These are phyloP conservation scores for Henckelia pumila DNA, from an alignment of 257 asterid genomes.

Conservation along the genomic window DNA sequence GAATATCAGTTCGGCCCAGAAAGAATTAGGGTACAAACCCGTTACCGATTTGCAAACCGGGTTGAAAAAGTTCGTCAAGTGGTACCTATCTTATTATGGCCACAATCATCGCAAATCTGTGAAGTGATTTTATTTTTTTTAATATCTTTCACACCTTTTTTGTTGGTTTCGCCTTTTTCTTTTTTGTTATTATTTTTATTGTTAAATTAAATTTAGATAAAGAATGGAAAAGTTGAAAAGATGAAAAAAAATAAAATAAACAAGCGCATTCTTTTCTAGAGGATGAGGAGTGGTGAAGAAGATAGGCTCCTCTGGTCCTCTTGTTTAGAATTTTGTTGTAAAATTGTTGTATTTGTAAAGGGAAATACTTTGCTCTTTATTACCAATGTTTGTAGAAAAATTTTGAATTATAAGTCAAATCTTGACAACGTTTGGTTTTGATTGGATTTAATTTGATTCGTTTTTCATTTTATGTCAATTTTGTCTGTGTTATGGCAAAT, in stretches of 20 bases:
- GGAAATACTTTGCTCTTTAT: no score
- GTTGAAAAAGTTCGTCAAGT: conserved; percentile 49
- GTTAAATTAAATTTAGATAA: neutral
- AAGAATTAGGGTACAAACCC: conserved; percentile 47
- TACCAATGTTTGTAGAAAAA: no score
- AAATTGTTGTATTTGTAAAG: neutral
- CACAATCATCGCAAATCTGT: conserved; percentile 36
- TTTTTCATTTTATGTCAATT: no score
- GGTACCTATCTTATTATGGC: conserved; percentile 52
- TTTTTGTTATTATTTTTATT: no score
- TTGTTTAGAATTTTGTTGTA: conserved; percentile 7
- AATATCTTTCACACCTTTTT: conserved; percentile 2
- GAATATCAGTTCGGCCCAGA: conserved; percentile 40
- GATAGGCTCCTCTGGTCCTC: conserved; percentile 9
- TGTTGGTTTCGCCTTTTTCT: no score
- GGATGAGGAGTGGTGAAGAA: conserved; percentile 12
- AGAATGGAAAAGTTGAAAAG: no score
- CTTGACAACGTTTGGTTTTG: no score
- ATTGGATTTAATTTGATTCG: no score
- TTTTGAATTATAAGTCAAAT: no score
- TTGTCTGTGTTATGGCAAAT: no score
- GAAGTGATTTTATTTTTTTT: conserved; percentile 14
- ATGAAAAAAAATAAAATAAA: neutral
- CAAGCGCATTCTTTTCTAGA: conserved; percentile 15
- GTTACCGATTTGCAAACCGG: conserved; percentile 55